Base-by-base conservation (phyloP, 129 eudicot genomes). In the Tanacetum coccineum region DNA sequence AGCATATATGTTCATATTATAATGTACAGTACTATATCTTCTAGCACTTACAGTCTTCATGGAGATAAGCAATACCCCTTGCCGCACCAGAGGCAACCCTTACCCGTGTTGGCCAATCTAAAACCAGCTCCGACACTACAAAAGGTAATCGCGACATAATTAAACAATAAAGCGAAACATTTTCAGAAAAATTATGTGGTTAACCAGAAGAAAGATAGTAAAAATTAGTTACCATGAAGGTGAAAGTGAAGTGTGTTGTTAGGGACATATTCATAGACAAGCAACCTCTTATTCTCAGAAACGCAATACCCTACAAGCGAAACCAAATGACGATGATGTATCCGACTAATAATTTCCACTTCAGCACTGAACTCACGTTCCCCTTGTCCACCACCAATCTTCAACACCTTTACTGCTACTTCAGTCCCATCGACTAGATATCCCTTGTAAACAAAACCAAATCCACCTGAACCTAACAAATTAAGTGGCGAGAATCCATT, bases 251-350 rank as follows among this genome's bases (percentile, higher is more conserved):
- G 94, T 59, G 86, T 87, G 79, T 91, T 77, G 78, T 91, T 91
- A 19, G 97, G 83, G 17, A 91, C 88, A 71, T 81, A 91, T 39
- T 91, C 96, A 62, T 91, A 91, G 4, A 91, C 94, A 66, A 91
- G 97, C 75, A 91, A 74, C 81, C 97, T 81, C 62, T 70, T 69
- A 52, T 74, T 73, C 19, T 85, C 88, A 32, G 79, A 68, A 62
- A 87, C 76, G 79, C 97, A 91, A 52, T 83, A 91, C 20, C 97
- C 97, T 3, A 88, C 90, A 40, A 91, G 85, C 25, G 97, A 82
- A 73, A 91, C 97, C 87, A 91, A 82, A 87, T 91, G 84, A 36
- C 96, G 87, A 65, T 91, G 97, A 76, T 91, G 97, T 66, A 91
- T 84, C 8, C 94, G 90, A 56, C 95, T 80, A 44, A 91, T 91